phyloP scores from a whole-genome alignment of 2,329 filamentous ascomycete species.

The Akanthomyces muscarius region DNA sequence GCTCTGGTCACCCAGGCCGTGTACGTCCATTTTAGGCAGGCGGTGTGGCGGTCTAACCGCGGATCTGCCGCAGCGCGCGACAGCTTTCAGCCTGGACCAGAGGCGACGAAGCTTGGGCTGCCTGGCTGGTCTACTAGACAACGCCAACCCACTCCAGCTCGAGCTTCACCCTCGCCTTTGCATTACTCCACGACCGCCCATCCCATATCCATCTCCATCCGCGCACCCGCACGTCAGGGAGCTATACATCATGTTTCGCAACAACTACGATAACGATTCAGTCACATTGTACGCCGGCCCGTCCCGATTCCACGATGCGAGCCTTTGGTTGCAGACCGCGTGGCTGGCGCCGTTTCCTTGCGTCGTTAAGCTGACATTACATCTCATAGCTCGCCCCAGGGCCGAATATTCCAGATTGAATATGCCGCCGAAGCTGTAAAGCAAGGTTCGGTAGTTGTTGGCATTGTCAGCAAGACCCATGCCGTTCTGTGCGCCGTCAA shows the following conservation, averaged over 20 bases:
- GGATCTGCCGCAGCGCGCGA: conserved; percentile 15
- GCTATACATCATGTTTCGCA: conserved; percentile 80
- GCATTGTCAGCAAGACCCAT: conserved; percentile 96
- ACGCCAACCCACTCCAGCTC: conserved; percentile 16
- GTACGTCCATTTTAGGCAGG: conserved; percentile 17
- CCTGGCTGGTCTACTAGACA: conserved; percentile 14
- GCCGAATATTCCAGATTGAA: conserved; percentile 99
- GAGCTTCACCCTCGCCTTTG: conserved; percentile 7
- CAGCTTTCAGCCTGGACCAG: conserved; percentile 14
- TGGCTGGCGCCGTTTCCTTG: conserved; percentile 20
- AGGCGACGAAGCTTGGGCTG: conserved; percentile 25
- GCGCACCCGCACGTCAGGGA: conserved; percentile 13
- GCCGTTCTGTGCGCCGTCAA: conserved; percentile 94
- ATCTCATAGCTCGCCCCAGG: conserved; percentile 80
- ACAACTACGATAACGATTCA: conserved; percentile 99
- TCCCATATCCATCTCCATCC: conserved; percentile 6
- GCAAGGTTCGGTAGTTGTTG: conserved; percentile 96
- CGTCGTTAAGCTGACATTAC: conserved; percentile 25
- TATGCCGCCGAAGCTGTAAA: conserved; percentile 99
- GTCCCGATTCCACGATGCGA: conserved; percentile 17
- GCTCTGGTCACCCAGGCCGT: neutral
- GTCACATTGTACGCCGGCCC: conserved; percentile 82
- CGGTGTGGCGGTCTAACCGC: conserved; percentile 21
- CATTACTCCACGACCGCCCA: conserved; percentile 8
- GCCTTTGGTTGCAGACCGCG: conserved; percentile 1